These are phyloP conservation scores for Trichoderma endophyticum DNA, from an alignment of 2,329 filamentous ascomycete species.

Conservation along the genomic window DNA sequence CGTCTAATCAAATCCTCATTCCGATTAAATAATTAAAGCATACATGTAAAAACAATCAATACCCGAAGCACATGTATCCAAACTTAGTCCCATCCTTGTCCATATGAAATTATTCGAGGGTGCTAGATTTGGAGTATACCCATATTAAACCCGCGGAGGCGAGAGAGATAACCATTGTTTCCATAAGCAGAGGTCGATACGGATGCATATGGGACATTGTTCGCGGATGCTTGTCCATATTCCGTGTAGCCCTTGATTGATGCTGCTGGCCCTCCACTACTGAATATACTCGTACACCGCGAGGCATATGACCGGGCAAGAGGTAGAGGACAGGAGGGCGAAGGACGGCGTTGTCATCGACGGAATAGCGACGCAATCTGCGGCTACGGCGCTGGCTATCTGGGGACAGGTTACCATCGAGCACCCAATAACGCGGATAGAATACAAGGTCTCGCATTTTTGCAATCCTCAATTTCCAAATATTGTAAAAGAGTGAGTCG, in stretches of 20 bases:
- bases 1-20: neutral
- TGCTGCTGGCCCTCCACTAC: neutral
- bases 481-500: neutral
- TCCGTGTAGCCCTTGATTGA: neutral
- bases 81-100: neutral
- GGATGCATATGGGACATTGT: neutral
- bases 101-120: neutral
- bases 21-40: neutral
- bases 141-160: neutral
- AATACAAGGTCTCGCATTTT: neutral
- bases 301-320: neutral
- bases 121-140: neutral
- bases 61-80: neutral
- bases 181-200: neutral
- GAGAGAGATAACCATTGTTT: neutral
- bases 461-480: neutral
- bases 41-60: neutral
- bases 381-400: neutral
- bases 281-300: neutral
- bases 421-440: neutral
- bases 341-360: neutral
- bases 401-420: neutral
- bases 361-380: neutral
- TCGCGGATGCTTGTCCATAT: neutral
- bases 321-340: neutral